These are phyloP conservation scores for Leonotis leonurus DNA, from an alignment of 257 asterid species.

Conservation along the genomic window DNA sequence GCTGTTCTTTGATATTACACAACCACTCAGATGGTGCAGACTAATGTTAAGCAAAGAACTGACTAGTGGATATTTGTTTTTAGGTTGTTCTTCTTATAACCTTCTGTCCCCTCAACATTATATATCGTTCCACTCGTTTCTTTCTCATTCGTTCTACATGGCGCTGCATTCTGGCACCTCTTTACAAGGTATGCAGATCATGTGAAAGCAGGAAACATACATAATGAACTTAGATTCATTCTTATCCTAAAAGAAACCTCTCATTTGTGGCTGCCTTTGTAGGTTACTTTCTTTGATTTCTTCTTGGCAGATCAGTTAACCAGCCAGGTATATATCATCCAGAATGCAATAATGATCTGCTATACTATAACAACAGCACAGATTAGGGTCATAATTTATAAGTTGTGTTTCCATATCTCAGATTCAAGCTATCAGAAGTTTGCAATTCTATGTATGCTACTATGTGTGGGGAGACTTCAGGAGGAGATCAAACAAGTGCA, in stretches of 20 bases:
- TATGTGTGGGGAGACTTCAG: constrained; percentile 64
- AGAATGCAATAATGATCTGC: background rate
- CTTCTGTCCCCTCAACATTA: constrained; percentile 60
- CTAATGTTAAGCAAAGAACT: background rate
- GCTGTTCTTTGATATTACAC: background rate
- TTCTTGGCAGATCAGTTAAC: constrained; percentile 84
- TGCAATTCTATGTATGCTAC: constrained; percentile 62
- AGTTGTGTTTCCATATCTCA: constrained; percentile 15
- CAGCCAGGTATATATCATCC: constrained; percentile 47
- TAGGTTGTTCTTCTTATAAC: constrained; percentile 49
- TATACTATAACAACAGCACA: background rate
- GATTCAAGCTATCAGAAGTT: constrained; percentile 70
- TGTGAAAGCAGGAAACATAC: background rate
- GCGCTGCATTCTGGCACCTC: constrained; percentile 73
- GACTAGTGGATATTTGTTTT: background rate
- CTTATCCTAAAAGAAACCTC: background rate
- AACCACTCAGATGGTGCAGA: background rate
- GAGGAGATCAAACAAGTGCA: constrained; percentile 42
- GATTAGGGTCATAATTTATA: background rate
- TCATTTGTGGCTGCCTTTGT: constrained; percentile 8
- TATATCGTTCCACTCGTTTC: constrained; percentile 74
- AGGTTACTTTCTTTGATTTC: constrained; percentile 70
- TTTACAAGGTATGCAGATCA: constrained; percentile 52
- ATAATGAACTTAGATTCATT: background rate
- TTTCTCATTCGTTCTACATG: constrained; percentile 50